These are phyloP conservation scores for Paecilomyces variotii DNA, from an alignment of 2,329 filamentous ascomycete species.

Conservation along the genomic window DNA sequence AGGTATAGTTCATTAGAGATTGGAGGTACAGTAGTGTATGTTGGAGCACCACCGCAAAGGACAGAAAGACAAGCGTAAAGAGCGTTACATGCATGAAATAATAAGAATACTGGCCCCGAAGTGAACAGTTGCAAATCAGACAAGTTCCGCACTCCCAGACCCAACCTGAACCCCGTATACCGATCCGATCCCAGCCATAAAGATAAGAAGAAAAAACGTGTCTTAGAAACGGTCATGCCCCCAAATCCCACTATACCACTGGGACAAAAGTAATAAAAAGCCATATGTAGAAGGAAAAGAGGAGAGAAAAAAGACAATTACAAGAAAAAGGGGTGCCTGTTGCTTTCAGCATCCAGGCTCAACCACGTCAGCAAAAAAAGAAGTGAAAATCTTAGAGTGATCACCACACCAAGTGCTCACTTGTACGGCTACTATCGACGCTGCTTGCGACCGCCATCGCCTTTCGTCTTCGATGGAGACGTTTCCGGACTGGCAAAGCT, in stretches of 20 bases:
- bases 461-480: slow-evolving; percentile 21
- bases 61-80: background rate
- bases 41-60: background rate
- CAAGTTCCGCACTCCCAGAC: background rate
- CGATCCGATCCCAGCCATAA: background rate
- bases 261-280: background rate
- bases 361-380: background rate
- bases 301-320: slow-evolving; percentile 7
- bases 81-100: background rate
- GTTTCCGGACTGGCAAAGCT: slow-evolving; percentile 28
- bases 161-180: background rate
- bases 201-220: background rate
- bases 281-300: slow-evolving; percentile 1
- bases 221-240: background rate
- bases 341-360: background rate
- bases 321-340: slow-evolving; percentile 4
- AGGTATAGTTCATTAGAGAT: background rate
- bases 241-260: background rate
- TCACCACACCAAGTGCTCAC: background rate
- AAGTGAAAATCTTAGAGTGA: background rate
- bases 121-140: background rate
- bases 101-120: background rate
- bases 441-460: slow-evolving; percentile 17
- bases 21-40: background rate
- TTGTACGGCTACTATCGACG: slow-evolving; percentile 8